These are phyloP conservation scores for Phytophthora sansomeana DNA, from an alignment of 352 stramenopile genomes.

Conservation along the genomic window DNA sequence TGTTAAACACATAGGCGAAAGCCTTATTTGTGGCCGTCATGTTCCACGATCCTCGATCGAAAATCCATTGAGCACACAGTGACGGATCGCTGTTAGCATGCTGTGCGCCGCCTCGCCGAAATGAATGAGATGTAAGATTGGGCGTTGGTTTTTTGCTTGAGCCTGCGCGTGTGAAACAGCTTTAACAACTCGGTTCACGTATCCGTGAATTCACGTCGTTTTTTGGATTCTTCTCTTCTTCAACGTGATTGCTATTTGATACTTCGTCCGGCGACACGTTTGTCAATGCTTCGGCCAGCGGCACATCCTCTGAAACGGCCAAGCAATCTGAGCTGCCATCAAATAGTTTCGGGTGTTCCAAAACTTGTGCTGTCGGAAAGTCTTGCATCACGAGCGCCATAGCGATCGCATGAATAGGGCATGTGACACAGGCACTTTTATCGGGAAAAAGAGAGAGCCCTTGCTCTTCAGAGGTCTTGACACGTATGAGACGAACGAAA, in stretches of 20 bases:
- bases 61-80: conserved; percentile 9
- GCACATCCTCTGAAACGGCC: neutral
- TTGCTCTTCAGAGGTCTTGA: conserved; percentile 15
- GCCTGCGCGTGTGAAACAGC: neutral
- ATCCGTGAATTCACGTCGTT: neutral
- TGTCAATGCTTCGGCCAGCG: neutral
- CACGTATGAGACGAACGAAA: conserved; percentile 22
- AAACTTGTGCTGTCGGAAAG: neutral
- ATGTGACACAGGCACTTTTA: conserved; percentile 4
- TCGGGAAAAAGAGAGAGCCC: conserved; percentile 6
- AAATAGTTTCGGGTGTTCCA: neutral
- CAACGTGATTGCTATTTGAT: neutral
- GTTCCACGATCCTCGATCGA: conserved; percentile 18
- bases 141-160: conserved; percentile 1
- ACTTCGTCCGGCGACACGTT: too few species aligned
- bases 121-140: conserved; percentile 4
- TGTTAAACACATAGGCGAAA: conserved; percentile 19
- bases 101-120: neutral
- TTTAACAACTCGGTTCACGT: conserved; percentile 8
- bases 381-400: conserved; percentile 16
- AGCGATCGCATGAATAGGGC: conserved; percentile 5
- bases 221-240: neutral
- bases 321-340: neutral
- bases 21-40: too few species aligned
- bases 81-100: conserved; percentile 6